phyloP scores from a whole-genome alignment of 2,329 filamentous ascomycete species.

The Aspergillus sclerotialis region DNA sequence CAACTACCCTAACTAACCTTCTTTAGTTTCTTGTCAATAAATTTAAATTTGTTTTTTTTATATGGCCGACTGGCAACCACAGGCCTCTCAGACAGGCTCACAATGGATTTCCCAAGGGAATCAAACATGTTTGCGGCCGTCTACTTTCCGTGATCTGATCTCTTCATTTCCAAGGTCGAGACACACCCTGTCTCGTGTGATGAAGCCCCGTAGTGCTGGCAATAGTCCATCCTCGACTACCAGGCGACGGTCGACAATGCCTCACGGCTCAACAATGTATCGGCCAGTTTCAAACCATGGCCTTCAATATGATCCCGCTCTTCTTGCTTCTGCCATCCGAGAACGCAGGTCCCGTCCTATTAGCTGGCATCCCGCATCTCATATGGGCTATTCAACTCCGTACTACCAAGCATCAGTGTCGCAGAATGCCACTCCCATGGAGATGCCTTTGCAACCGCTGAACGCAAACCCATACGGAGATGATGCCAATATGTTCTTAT shows the following conservation, averaged over 20 bases:
- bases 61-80: slow-evolving; percentile 26
- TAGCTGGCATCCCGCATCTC: slow-evolving; percentile 67
- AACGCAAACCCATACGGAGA: slow-evolving; percentile 11
- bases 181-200: slow-evolving; percentile 44
- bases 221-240: slow-evolving; percentile 54
- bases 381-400: slow-evolving; percentile 21
- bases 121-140: slow-evolving; percentile 13
- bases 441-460: slow-evolving; percentile 11
- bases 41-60: slow-evolving; percentile 7
- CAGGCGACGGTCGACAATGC: slow-evolving; percentile 50
- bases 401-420: slow-evolving; percentile 12
- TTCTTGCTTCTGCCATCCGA: slow-evolving; percentile 32
- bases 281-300: slow-evolving; percentile 14
- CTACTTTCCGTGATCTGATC: slow-evolving; percentile 31
- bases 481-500: slow-evolving; percentile 16
- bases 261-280: slow-evolving; percentile 40
- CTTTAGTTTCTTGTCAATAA: slow-evolving; percentile 1
- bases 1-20: slow-evolving; percentile 3
- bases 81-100: slow-evolving; percentile 18
- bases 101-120: slow-evolving; percentile 19
- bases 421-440: slow-evolving; percentile 14
- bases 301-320: slow-evolving; percentile 34
- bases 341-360: slow-evolving; percentile 50
- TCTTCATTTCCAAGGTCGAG: slow-evolving; percentile 44
- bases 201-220: slow-evolving; percentile 60